Conservation (phyloP, 495 filamentous ascomycete species). For the Glonium stellatum region DNA sequence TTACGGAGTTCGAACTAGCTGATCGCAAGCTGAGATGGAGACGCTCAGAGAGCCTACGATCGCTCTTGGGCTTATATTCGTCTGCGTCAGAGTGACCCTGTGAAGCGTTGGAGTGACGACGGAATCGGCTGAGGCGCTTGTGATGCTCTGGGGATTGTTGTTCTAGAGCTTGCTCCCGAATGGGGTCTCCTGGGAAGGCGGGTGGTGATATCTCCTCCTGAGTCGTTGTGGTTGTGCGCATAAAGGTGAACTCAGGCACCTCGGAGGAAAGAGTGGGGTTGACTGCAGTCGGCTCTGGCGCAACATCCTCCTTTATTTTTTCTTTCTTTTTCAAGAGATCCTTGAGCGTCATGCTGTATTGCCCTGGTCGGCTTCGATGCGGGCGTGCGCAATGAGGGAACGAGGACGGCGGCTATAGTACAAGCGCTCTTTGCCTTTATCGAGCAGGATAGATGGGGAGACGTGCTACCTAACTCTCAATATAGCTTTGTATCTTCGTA, state of each 20-base stretch:
- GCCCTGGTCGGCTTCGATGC: not conserved
- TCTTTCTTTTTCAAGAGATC: constrained; percentile 71
- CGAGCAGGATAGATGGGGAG: not conserved
- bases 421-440: not conserved
- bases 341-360: constrained; percentile 58
- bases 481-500: constrained; percentile 20
- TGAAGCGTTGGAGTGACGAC: constrained; percentile 39
- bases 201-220: constrained; percentile 71
- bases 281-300: not conserved
- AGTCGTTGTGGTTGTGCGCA: constrained; percentile 73
- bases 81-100: constrained; percentile 22
- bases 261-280: constrained; percentile 24
- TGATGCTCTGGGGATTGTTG: constrained; percentile 22
- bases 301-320: constrained; percentile 40
- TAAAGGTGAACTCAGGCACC: constrained; percentile 71
- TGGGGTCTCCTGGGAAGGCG: constrained; percentile 41
- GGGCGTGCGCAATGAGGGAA: constrained; percentile 4
- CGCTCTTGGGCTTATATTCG: constrained; percentile 38
- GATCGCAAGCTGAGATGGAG: constrained; percentile 56
- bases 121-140: constrained; percentile 37
- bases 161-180: constrained; percentile 20
- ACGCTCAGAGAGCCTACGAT: constrained; percentile 54
- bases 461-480: constrained; percentile 14
- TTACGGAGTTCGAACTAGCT: constrained; percentile 52
- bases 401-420: too few relatives aligned